Evolutionary conservation across 495 filamentous ascomycete species (phyloP).

Genomic region (Penicillium argentinense): DNA sequence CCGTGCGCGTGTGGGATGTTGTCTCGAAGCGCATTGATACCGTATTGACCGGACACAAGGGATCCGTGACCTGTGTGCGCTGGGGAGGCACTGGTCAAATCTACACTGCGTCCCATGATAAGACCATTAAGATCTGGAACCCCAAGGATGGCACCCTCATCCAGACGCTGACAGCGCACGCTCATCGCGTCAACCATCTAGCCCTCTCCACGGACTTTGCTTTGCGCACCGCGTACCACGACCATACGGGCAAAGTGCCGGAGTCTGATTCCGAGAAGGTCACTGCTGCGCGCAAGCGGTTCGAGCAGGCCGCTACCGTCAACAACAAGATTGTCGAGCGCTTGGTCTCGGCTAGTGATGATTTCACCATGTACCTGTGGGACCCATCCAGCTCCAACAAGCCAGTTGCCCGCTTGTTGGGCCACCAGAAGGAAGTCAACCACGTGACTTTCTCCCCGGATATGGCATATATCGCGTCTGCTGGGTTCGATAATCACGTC

Average conservation of each 20-base stretch:
- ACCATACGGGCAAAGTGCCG: conserved; percentile 75
- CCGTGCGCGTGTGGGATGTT: conserved; percentile 85
- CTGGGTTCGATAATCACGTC: conserved; percentile 88
- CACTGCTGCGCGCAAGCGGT: conserved; percentile 77
- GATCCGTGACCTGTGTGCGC: conserved; percentile 82
- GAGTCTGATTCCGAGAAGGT: conserved; percentile 66
- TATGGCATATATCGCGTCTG: conserved; percentile 79
- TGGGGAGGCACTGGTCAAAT: conserved; percentile 92
- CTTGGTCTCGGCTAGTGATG: conserved; percentile 87
- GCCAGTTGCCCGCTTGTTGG: conserved; percentile 80
- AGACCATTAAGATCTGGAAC: conserved; percentile 91
- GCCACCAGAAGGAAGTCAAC: conserved; percentile 96
- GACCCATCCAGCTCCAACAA: conserved; percentile 77
- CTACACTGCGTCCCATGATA: conserved; percentile 89
- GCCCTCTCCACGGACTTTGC: conserved; percentile 91
- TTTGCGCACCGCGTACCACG: conserved; percentile 83
- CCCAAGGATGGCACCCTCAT: conserved; percentile 72
- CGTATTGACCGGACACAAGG: conserved; percentile 84
- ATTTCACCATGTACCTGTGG: conserved; percentile 98
- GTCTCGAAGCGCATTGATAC: conserved; percentile 75
- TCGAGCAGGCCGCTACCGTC: conserved; percentile 81
- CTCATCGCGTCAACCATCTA: conserved; percentile 95
- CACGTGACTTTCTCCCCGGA: conserved; percentile 93
- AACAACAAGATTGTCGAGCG: conserved; percentile 79
- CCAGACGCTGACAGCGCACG: conserved; percentile 77